Evolutionary conservation across 352 stramenopile genomes (phyloP), one percentile per base, ranked within the genome.

Genomic region (Phytophthora idaei): DNA sequence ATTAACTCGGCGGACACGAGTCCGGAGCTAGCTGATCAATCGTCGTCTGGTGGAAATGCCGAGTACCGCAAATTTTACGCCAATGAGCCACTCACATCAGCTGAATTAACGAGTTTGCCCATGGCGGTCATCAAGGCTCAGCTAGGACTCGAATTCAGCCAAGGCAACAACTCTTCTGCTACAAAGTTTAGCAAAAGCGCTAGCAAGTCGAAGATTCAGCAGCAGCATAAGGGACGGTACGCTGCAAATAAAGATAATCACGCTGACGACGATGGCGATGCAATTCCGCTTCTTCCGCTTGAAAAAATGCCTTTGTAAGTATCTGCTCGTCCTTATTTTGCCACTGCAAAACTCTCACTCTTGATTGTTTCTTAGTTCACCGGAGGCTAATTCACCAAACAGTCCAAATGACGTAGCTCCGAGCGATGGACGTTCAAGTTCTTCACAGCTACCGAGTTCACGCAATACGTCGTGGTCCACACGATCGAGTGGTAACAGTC

Each of bases 111-210:
- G 6, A 90, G 71, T 56, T 69, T 93, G 7, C 81, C 85, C 6
- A 85, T 93, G 64, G 81, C 82, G 5, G 57, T 90, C 10, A 90
- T 93, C 64, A 89, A 89, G 27, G 85, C 85, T 11, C 85, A 93
- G 36, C 81, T 93, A 12, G 85, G 81, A 14, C 74, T 91, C 17
- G 82, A 93, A 25, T 72, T 90, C 34, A 67, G 57, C 12, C 59
- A 71, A 50, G 56, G 36, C 32, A 67, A 64, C 14, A 64, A 50
- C 5, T n/a, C 45, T 28, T 27, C 47, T 21, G 12, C 7, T 8
- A 3, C 45, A 34, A 45, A 59, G 36, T 31, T 31, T 0, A 61
- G 10, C 21, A 72, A 67, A 14, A 67, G 52, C 31, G 12, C 41
- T 17, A 76, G 21, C 46, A 73, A 59, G 41, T 49, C 31, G 3